Evolutionary conservation across 805 yeast species (phyloP).

Genomic region (Kluyveromyces nonfermentans): DNA sequence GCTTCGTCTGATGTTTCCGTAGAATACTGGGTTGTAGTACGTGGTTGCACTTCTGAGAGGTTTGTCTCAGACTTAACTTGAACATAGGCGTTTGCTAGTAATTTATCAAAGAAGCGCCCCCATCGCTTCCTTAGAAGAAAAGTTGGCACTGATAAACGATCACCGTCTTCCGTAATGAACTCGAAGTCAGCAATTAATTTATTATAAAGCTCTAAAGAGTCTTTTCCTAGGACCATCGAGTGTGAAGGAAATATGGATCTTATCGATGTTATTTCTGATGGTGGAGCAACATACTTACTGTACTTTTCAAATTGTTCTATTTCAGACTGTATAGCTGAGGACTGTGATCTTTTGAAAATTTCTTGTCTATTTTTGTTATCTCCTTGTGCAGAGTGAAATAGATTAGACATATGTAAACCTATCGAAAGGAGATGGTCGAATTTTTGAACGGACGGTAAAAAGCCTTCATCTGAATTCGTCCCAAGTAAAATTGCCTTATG

Average conservation of each 20-base stretch:
- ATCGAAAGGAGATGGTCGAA: constrained; percentile 39
- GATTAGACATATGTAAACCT: constrained; percentile 47
- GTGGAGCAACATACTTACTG: constrained; percentile 68
- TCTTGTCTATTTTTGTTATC: not conserved
- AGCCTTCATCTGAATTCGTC: constrained; percentile 20
- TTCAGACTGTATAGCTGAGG: not conserved
- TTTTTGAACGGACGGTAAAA: constrained; percentile 33
- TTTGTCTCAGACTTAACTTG: constrained; percentile 36
- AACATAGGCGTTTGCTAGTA: constrained; percentile 56
- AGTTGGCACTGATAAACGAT: constrained; percentile 52
- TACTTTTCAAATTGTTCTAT: constrained; percentile 49
- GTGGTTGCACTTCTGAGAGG: not conserved
- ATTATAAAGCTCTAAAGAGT: constrained; percentile 60
- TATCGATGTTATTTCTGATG: constrained; percentile 53
- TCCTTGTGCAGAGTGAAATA: constrained; percentile 13
- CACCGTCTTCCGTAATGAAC: constrained; percentile 60
- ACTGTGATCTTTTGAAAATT: constrained; percentile 2
- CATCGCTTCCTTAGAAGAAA: constrained; percentile 59
- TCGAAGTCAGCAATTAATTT: constrained; percentile 61
- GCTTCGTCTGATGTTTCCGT: not conserved
- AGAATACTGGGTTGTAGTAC: not conserved
- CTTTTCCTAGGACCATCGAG: constrained; percentile 69
- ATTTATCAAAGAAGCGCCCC: constrained; percentile 61
- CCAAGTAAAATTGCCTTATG: constrained; percentile 62
- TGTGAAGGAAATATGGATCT: constrained; percentile 66